These are phyloP conservation scores for Triticum turgidum DNA, from an alignment of 176 grass and related monocot genomes.

Conservation along the genomic window DNA sequence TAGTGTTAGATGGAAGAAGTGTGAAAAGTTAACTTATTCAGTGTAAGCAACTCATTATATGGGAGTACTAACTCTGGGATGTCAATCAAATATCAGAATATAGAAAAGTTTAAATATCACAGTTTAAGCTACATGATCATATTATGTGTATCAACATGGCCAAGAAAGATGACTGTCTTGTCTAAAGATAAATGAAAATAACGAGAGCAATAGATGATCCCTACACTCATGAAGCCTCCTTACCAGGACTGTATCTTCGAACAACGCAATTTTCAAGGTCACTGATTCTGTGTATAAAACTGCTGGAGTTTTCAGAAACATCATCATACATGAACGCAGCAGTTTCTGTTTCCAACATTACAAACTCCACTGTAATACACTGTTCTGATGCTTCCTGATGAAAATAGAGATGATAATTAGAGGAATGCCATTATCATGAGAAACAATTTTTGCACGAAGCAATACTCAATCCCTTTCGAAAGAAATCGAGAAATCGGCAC, in stretches of 20 bases:
- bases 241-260: conserved; percentile 69
- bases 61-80: neutral
- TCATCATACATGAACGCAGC: conserved; percentile 36
- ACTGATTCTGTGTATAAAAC: conserved; percentile 57
- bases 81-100: neutral
- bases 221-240: conserved; percentile 9
- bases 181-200: neutral
- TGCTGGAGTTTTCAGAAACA: conserved; percentile 28
- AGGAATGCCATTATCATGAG: conserved; percentile 1
- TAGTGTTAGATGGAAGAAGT: neutral
- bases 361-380: conserved; percentile 78
- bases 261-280: conserved; percentile 91
- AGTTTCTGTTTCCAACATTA: conserved; percentile 61
- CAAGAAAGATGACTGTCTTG: neutral
- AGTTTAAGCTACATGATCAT: conserved; percentile 9
- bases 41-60: neutral
- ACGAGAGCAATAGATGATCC: conserved; percentile 3
- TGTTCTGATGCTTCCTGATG: conserved; percentile 85
- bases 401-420: neutral
- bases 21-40: neutral
- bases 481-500: conserved; percentile 1
- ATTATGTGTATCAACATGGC: neutral
- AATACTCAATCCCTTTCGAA: neutral
- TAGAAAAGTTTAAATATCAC: neutral
- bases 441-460: neutral